Evolutionary conservation across 2,329 filamentous ascomycete genomes (phyloP).

Genomic region (Cryoendolithus antarcticus): DNA sequence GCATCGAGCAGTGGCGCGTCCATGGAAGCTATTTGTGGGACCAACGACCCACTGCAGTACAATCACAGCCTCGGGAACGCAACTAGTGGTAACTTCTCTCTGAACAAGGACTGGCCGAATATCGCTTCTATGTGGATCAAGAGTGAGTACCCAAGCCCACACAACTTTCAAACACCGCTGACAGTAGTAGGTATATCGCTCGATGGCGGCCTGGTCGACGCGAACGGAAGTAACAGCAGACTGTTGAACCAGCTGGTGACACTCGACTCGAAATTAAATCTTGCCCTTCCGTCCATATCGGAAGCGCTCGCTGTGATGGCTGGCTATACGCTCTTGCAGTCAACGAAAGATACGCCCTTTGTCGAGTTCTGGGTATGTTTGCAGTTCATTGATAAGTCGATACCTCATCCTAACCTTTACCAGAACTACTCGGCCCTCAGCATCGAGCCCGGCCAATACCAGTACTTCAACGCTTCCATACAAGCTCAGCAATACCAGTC

Average conservation of each 20-base stretch:
- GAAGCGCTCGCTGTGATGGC: slow-evolving; percentile 62
- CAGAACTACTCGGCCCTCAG: slow-evolving; percentile 2
- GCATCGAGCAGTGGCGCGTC: slow-evolving; percentile 40
- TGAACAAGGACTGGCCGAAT: slow-evolving; percentile 31
- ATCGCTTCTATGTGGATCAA: slow-evolving; percentile 29
- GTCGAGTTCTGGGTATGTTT: slow-evolving; percentile 27
- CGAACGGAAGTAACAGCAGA: slow-evolving; percentile 31
- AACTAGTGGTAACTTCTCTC: slow-evolving; percentile 36
- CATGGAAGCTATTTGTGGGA: slow-evolving; percentile 51
- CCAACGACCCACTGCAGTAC: slow-evolving; percentile 46
- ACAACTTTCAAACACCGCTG: neutral
- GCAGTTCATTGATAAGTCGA: neutral
- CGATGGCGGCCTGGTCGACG: slow-evolving; percentile 30
- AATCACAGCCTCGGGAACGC: slow-evolving; percentile 39
- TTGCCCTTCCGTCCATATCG: slow-evolving; percentile 50
- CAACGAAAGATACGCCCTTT: slow-evolving; percentile 48
- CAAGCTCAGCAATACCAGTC: slow-evolving; percentile 59
- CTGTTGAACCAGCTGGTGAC: slow-evolving; percentile 34
- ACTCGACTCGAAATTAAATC: slow-evolving; percentile 30
- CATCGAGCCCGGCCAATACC: slow-evolving; percentile 30
- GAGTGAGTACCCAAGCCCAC: neutral
- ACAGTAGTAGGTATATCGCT: slow-evolving; percentile 25
- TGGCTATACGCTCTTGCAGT: slow-evolving; percentile 52
- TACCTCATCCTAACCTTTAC: neutral
- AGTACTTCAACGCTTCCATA: slow-evolving; percentile 53